Conservation (phyloP, 768 basidiomycete genomes). For the Leccinum rimulosum region DNA sequence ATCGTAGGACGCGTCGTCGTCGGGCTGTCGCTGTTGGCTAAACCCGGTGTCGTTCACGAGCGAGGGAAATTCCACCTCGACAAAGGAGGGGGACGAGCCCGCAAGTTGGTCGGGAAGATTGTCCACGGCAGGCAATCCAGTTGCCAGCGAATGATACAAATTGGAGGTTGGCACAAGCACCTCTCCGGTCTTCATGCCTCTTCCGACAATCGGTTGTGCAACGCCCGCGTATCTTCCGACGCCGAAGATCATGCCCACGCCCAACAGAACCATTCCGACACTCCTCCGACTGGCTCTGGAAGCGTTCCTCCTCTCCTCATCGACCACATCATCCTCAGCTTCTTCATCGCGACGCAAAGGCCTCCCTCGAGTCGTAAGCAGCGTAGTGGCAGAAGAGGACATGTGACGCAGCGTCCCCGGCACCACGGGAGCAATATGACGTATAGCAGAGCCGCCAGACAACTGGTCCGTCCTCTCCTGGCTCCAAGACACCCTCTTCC, state of each 20-base stretch:
- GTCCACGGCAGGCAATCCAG: constrained; percentile 11
- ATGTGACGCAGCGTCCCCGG: constrained; percentile 34
- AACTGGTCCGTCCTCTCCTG: constrained; percentile 58
- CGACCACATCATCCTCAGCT: constrained; percentile 24
- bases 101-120: constrained; percentile 11
- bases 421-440: constrained; percentile 34
- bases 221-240: constrained; percentile 49
- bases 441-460: constrained; percentile 42
- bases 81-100: not conserved
- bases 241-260: constrained; percentile 72
- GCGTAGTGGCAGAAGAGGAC: constrained; percentile 13
- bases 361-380: constrained; percentile 41
- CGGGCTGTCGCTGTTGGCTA: constrained; percentile 13
- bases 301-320: constrained; percentile 30
- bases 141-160: not conserved
- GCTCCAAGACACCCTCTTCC: constrained; percentile 69
- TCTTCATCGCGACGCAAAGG: constrained; percentile 40
- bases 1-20: constrained; percentile 38
- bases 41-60: constrained; percentile 3
- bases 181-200: constrained; percentile 40
- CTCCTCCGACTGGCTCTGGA: constrained; percentile 70
- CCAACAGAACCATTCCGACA: constrained; percentile 79
- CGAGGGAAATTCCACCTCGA: constrained; percentile 21
- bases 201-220: constrained; percentile 26
- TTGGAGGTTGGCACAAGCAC: constrained; percentile 39